Conservation (phyloP, 2,329 filamentous ascomycete genomes). For the Xylariaceae sp. region DNA sequence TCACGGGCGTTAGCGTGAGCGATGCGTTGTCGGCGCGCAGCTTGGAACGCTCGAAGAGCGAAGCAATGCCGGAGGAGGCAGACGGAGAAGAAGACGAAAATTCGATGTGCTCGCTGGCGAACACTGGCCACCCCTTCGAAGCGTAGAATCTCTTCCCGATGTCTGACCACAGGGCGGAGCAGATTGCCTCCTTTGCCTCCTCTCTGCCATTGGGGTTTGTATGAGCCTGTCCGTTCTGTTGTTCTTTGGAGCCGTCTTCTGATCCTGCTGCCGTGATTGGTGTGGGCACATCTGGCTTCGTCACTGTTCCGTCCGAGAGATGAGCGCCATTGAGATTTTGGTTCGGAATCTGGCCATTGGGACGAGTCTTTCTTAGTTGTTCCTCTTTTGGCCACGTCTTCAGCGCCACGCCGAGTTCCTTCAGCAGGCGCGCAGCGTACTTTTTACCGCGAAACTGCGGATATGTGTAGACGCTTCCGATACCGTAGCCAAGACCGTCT, state of each 20-base stretch:
- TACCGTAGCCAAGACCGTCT: slow-evolving; percentile 71
- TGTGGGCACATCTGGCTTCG: too few species aligned
- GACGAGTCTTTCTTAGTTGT: neutral
- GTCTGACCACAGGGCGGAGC: slow-evolving; percentile 85
- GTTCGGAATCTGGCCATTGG: neutral
- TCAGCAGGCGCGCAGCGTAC: slow-evolving; percentile 79
- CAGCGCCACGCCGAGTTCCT: slow-evolving; percentile 61
- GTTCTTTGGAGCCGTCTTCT: neutral
- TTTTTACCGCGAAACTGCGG: slow-evolving; percentile 70
- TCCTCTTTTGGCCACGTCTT: slow-evolving; percentile 44
- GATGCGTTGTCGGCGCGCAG: neutral
- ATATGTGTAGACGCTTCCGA: slow-evolving; percentile 81
- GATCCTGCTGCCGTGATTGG: too few species aligned
- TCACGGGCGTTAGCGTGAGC: slow-evolving; percentile 52
- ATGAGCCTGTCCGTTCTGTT: neutral
- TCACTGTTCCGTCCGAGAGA: too few species aligned
- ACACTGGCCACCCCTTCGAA: slow-evolving; percentile 76
- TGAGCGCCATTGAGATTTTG: too few species aligned
- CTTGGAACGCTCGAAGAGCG: slow-evolving; percentile 11
- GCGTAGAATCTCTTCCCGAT: slow-evolving; percentile 86
- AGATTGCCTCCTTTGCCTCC: slow-evolving; percentile 49
- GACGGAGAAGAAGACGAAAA: slow-evolving; percentile 52
- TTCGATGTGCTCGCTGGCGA: slow-evolving; percentile 73
- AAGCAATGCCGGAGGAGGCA: slow-evolving; percentile 31
- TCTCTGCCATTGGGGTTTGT: neutral